A percentile compares a stretch with the other conserved stretches of the same genome.
Evolutionary conservation across 208 protist genomes (phyloP).

Genomic region (Trypanosoma grayi): DNA sequence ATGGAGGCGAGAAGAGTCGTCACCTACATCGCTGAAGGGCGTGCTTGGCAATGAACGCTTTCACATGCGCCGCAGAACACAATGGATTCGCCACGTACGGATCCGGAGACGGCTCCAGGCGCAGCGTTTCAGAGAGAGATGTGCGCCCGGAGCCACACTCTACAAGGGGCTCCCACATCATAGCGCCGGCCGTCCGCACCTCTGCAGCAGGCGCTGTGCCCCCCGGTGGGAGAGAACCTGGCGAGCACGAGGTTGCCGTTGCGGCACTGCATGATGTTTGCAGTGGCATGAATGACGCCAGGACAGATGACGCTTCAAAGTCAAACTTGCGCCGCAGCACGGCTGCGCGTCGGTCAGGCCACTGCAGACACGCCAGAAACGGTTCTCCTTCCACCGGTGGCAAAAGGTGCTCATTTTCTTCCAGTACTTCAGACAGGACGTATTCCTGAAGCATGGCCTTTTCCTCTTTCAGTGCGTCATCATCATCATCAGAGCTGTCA

Average conservation of each 20-base stretch:
- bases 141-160: constrained; percentile 10
- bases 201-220: neutral
- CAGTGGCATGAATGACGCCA: neutral
- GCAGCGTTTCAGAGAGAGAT: constrained; percentile 26
- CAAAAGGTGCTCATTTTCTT: constrained; percentile 50
- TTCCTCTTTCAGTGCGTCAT: constrained; percentile 15
- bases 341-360: constrained; percentile 50
- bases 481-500: neutral
- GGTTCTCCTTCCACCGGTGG: constrained; percentile 62
- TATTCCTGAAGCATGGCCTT: constrained; percentile 66
- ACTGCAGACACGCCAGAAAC: constrained; percentile 55
- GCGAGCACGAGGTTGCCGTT: neutral
- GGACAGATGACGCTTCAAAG: neutral
- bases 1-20: too few species aligned
- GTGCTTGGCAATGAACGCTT: constrained; percentile 52
- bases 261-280: neutral
- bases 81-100: constrained; percentile 30
- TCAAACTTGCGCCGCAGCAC: constrained; percentile 48
- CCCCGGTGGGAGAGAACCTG: neutral
- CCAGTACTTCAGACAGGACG: constrained; percentile 50
- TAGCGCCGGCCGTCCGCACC: constrained; percentile 1
- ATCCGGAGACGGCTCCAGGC: constrained; percentile 27
- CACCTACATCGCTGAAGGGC: constrained; percentile 21
- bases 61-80: constrained; percentile 36
- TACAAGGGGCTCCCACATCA: neutral